Evolutionary conservation across 2,329 filamentous ascomycete genomes (phyloP).

Genomic region (Paecilomyces niveus): DNA sequence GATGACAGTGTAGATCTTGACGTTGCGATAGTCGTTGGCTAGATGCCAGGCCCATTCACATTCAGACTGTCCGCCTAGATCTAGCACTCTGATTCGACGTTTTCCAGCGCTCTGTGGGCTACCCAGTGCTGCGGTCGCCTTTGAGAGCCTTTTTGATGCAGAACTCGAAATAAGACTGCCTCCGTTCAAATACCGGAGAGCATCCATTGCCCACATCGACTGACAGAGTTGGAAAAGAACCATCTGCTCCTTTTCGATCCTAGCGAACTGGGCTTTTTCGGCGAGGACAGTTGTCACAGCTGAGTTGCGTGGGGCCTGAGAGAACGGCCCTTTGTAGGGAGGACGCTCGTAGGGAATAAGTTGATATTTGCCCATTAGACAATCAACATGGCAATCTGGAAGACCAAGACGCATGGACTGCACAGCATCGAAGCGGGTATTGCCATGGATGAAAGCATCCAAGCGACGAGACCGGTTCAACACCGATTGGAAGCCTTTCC

Average conservation of each 20-base stretch:
- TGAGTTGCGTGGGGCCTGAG: slow-evolving; percentile 66
- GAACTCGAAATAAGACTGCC: slow-evolving; percentile 54
- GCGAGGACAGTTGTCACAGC: slow-evolving; percentile 55
- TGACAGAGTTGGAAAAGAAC: slow-evolving; percentile 64
- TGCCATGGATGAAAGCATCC: slow-evolving; percentile 79
- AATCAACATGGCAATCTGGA: slow-evolving; percentile 65
- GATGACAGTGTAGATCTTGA: slow-evolving; percentile 81
- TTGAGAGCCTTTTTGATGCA: slow-evolving; percentile 33
- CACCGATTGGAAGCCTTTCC: slow-evolving; percentile 75
- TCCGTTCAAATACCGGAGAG: slow-evolving; percentile 53
- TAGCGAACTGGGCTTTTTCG: slow-evolving; percentile 30
- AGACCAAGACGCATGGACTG: slow-evolving; percentile 75
- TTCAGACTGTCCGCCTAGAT: slow-evolving; percentile 75
- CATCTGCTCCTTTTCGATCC: slow-evolving; percentile 68
- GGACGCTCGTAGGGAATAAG: slow-evolving; percentile 63
- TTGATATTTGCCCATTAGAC: slow-evolving; percentile 79
- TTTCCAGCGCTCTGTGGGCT: slow-evolving; percentile 21
- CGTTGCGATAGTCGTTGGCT: slow-evolving; percentile 74
- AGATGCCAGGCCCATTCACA: slow-evolving; percentile 97
- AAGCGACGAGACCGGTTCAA: slow-evolving; percentile 56
- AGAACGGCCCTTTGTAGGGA: slow-evolving; percentile 62
- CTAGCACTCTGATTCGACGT: slow-evolving; percentile 62
- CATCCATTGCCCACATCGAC: slow-evolving; percentile 56
- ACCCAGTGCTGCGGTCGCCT: slow-evolving; percentile 15
- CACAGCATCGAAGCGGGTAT: slow-evolving; percentile 78